Evolutionary conservation across 768 basidiomycete species (phyloP).

Genomic region (Lactifluus pinguis): DNA sequence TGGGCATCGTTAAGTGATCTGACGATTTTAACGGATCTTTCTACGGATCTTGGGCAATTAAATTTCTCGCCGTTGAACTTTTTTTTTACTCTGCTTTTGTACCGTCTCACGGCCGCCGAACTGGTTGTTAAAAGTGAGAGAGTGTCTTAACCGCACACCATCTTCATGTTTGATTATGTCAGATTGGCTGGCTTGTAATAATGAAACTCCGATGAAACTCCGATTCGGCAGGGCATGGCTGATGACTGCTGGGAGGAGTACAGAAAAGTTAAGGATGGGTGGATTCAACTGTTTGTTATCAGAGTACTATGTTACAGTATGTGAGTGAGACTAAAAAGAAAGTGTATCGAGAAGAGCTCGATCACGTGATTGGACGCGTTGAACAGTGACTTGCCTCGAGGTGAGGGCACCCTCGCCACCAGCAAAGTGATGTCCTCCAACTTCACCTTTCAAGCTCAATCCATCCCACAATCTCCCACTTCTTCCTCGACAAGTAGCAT

Average conservation of each 20-base stretch:
- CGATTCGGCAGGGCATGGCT: neutral
- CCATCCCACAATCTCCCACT: conserved; percentile 8
- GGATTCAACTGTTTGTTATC: too few relatives aligned
- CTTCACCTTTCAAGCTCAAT: neutral
- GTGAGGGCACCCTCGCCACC: conserved; percentile 1
- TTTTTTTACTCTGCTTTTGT: too few relatives aligned
- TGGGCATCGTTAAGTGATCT: too few relatives aligned
- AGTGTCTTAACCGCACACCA: too few relatives aligned
- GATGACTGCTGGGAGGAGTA: neutral
- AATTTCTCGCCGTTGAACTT: too few relatives aligned
- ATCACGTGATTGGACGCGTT: conserved; percentile 21
- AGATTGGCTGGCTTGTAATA: too few relatives aligned
- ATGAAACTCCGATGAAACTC: neutral
- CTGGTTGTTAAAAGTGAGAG: too few relatives aligned
- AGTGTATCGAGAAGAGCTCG: neutral
- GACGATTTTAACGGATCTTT: neutral
- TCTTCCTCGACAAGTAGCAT: conserved; percentile 6
- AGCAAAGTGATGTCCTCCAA: conserved; percentile 10
- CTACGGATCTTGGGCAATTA: neutral
- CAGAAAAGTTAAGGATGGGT: too few relatives aligned
- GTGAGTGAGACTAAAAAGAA: neutral
- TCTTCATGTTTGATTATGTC: too few relatives aligned
- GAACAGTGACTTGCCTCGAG: neutral
- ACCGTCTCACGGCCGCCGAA: too few relatives aligned
- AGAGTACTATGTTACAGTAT: too few relatives aligned